Evolutionary conservation across 805 yeast genomes (phyloP).

Genomic region (Cyberlindnera sargentensis): DNA sequence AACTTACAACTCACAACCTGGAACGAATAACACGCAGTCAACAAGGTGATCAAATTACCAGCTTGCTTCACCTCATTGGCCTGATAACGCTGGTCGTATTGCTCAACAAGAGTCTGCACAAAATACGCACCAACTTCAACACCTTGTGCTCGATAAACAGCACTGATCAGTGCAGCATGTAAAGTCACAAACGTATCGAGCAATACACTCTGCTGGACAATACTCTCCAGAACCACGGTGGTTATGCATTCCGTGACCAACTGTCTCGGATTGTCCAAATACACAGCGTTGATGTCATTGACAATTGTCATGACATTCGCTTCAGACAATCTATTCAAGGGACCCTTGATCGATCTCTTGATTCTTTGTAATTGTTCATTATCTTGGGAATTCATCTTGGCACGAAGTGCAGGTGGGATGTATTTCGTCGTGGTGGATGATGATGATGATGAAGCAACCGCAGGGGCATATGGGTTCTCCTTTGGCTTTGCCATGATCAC

Average conservation of each 20-base stretch:
- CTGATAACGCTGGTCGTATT: constrained; percentile 40
- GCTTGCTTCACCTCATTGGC: constrained; percentile 42
- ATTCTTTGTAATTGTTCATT: constrained; percentile 44
- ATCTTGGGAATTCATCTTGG: constrained; percentile 33
- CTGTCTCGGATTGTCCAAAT: constrained; percentile 64
- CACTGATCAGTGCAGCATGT: constrained; percentile 70
- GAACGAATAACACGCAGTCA: constrained; percentile 72
- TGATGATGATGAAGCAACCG: constrained; percentile 27
- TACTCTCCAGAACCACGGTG: constrained; percentile 53
- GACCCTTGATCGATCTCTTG: constrained; percentile 66
- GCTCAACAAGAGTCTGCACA: constrained; percentile 73
- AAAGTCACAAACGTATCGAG: constrained; percentile 73
- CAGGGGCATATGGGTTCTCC: constrained; percentile 77
- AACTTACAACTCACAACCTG: constrained; percentile 69
- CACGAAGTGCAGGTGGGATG: constrained; percentile 83
- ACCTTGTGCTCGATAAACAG: constrained; percentile 74
- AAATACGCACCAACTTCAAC: constrained; percentile 85
- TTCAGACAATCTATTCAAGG: constrained; percentile 84
- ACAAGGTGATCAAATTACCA: constrained; percentile 61
- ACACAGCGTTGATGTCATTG: constrained; percentile 58
- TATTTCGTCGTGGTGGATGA: constrained; percentile 35
- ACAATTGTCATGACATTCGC: constrained; percentile 69
- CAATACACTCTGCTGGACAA: constrained; percentile 55
- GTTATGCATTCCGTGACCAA: constrained; percentile 69
- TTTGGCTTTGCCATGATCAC: constrained; percentile 27